These are phyloP conservation scores for Hericium erinaceus DNA, from an alignment of 768 basidiomycete genomes.

Conservation along the genomic window DNA sequence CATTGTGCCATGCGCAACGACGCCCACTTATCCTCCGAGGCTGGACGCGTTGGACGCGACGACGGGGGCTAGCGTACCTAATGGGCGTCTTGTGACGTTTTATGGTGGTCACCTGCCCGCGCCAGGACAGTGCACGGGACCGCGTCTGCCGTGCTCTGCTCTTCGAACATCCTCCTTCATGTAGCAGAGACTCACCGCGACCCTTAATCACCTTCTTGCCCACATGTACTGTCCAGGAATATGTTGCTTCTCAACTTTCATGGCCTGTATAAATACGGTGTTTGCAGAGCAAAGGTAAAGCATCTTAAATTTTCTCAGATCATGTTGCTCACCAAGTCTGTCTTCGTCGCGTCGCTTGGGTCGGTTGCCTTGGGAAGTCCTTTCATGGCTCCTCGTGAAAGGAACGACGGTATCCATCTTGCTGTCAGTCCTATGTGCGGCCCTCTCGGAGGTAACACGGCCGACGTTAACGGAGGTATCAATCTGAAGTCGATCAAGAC, in stretches of 20 bases:
- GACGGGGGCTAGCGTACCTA: too few relatives aligned
- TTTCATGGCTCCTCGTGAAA: not conserved
- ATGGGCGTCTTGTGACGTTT: not conserved
- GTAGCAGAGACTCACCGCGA: too few relatives aligned
- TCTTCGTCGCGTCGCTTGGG: not conserved
- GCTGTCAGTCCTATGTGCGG: slow-evolving; percentile 39
- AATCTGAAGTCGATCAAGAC: slow-evolving; percentile 28
- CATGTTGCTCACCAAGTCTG: not conserved
- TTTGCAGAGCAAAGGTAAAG: not conserved
- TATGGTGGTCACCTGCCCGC: not conserved
- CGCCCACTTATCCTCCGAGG: too few relatives aligned
- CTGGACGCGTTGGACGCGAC: too few relatives aligned
- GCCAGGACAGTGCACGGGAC: not conserved
- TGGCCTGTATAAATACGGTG: not conserved
- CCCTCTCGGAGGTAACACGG: slow-evolving; percentile 26
- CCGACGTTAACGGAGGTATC: slow-evolving; percentile 43
- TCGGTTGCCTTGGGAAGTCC: not conserved
- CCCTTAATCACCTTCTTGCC: not conserved
- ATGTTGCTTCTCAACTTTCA: not conserved
- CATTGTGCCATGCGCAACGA: too few relatives aligned
- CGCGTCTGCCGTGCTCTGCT: not conserved
- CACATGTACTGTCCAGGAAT: not conserved
- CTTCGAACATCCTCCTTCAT: not conserved
- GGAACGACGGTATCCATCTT: slow-evolving; percentile 27
- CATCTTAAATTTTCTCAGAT: not conserved